Evolutionary conservation across 2,329 filamentous ascomycete species (phyloP), one percentile per base, ranked within the genome.

Genomic region (Boeremia lycopersici): DNA sequence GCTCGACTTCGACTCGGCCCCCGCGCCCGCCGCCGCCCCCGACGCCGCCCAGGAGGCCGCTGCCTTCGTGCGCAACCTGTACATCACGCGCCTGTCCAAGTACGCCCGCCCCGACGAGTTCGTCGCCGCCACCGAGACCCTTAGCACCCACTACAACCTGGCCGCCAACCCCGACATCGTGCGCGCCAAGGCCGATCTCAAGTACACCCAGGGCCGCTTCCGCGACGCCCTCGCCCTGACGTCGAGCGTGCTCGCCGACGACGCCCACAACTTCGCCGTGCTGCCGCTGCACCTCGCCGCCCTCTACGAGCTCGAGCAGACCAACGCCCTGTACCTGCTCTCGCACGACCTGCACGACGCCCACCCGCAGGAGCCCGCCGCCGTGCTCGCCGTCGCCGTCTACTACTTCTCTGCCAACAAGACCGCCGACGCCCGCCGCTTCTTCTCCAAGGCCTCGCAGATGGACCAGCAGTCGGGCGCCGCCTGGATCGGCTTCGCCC

Each of bases 401-500:
- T 99, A 98, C 79, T 99, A 99, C 76, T 87, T 98, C 60, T 83
- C 89, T 13, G 96, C 93, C 48, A 86, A 87, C 64, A 93, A 92
- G 68, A 91, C 99, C 53, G 89, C 95, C 3, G 95, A 99, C 76
- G 93, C 96, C 9, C 87, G 95, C 10, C 87, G 93, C 34, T 99
- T 95, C 79, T 99, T 99, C 75, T 96, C 91, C 69, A 99, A 99
- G 77, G 90, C 96, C 4, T 96, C 91, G 62, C 89, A 98, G 81
- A 93, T 99, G 88, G 93, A 99, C 70, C 90, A 93, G 6, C 93
- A 98, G 77, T 99, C 96, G 67, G 93, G 93, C 0, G 91, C 95
- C 1, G 95, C 95, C 3, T 99, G 95, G 95, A 98, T 99, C 61
- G 95, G 96, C 1, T 99, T 99, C 71, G 95, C 95, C 1, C 96